Evolutionary conservation across 441 rosid species (phyloP).

Genomic region (Lepidium campestre): DNA sequence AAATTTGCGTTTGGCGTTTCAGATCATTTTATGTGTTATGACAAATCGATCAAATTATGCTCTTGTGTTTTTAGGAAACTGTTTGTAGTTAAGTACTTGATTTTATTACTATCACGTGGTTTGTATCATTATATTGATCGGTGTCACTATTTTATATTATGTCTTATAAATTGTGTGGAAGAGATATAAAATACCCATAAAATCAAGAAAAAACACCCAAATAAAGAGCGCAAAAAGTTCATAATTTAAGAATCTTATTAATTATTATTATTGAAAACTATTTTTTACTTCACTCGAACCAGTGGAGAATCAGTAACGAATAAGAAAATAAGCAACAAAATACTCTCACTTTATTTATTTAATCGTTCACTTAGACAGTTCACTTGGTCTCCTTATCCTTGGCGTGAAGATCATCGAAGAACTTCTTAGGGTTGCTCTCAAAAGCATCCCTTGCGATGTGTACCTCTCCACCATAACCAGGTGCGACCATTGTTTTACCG

Average conservation of each 20-base stretch:
- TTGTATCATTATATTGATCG: slow-evolving; percentile 10
- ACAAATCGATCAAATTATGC: slow-evolving; percentile 9
- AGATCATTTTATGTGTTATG: background rate
- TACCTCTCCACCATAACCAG: background rate
- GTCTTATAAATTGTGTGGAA: background rate
- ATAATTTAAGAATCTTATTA: background rate
- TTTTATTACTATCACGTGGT: slow-evolving; percentile 10
- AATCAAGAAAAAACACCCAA: background rate
- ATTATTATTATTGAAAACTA: background rate
- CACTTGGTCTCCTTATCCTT: background rate
- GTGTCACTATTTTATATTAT: background rate
- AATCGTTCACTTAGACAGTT: background rate
- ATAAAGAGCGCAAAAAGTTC: background rate
- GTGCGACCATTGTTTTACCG: slow-evolving; percentile 6
- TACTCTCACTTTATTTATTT: background rate
- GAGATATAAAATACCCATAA: background rate
- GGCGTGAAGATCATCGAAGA: slow-evolving; percentile 11
- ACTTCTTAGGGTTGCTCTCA: slow-evolving; percentile 15
- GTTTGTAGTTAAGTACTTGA: slow-evolving; percentile 21
- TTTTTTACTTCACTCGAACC: background rate
- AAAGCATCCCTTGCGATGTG: background rate
- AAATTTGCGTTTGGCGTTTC: slow-evolving; percentile 19
- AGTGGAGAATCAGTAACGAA: background rate
- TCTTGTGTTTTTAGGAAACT: slow-evolving; percentile 11
- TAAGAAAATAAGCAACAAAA: background rate